Conservation (phyloP, 352 stramenopile species). For the Globisporangium nodosum region DNA sequence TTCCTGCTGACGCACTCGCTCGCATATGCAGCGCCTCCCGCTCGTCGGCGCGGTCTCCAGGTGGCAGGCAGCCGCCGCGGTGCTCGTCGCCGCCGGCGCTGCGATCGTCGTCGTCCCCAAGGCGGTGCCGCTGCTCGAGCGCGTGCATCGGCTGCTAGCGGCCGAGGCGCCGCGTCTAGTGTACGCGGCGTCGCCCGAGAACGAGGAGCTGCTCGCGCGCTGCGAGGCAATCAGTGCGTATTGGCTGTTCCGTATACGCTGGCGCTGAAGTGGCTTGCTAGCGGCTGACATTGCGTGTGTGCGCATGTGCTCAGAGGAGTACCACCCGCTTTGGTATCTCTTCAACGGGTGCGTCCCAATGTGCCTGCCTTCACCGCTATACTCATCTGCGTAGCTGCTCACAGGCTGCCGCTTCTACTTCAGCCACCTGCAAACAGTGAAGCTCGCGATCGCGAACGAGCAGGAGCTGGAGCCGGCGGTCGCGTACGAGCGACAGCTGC, state of each 20-base stretch:
- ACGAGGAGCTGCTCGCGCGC: slow-evolving; percentile 28
- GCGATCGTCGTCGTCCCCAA: background rate
- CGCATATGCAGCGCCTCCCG: background rate
- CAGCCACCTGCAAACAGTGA: slow-evolving; percentile 5
- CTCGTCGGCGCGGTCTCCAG: slow-evolving; percentile 6
- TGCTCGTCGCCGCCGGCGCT: slow-evolving; percentile 11
- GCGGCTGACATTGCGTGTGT: background rate
- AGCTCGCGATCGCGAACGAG: slow-evolving; percentile 17
- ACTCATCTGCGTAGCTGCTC: background rate
- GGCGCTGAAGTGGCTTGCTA: no score
- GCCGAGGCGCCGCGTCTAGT: slow-evolving; percentile 33
- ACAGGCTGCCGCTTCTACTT: background rate
- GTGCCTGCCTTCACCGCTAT: background rate
- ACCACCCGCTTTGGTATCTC: slow-evolving; percentile 53
- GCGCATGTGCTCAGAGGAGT: slow-evolving; percentile 22
- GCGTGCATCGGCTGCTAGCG: slow-evolving; percentile 25
- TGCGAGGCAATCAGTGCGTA: slow-evolving; percentile 38
- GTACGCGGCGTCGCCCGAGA: slow-evolving; percentile 28
- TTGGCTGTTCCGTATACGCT: no score
- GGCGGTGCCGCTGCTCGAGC: background rate
- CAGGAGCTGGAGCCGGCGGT: slow-evolving; percentile 25
- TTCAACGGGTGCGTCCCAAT: slow-evolving; percentile 35
- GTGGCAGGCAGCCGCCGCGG: slow-evolving; percentile 1
- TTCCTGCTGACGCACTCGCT: no score
- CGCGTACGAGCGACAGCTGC: slow-evolving; percentile 47